Base-by-base conservation (phyloP, 2,329 filamentous ascomycete species). In the Cordyceps fumosorosea region DNA sequence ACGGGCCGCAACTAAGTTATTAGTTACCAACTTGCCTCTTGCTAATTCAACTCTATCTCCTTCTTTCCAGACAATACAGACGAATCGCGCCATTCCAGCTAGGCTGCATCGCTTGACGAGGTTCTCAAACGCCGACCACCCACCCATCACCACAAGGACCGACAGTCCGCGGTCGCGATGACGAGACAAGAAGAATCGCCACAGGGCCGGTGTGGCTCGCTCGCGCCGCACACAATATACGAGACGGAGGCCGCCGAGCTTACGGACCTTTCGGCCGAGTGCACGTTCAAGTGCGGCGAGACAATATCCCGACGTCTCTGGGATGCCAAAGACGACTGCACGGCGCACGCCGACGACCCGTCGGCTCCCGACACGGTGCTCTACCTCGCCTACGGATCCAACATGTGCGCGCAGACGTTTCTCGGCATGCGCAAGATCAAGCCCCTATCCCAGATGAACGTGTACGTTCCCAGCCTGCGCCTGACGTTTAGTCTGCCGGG, bases 301-400 rank as follows among this genome's bases (percentile, higher is more conserved):
- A 76, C 72, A 5, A 71, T 72, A 5, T 6, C 57, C 14, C 62
- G 66, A 44, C 69, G 74, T 1, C 65, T 76, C 6, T 68, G 68
- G 16, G 66, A 69, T 48, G 72, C 71, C n/a, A 64, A 70, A 26
- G 66, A 69, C 55, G 62, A 64, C 22, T 47, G 47, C 52, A 56
- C 57, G 12, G 45, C 37, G 45, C 55, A 66, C 50, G 16, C 67
- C 64, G 22, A 69, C 40, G 62, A 67, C 51, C 56, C 68, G 50
- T 64, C 71, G 50, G 55, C 67, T n/a, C 55, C 67, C 7, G 67
- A 68, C 16, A 89, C 89, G 1, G 80, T 92, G 29, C 82, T 93
- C 57, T 93, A 93, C 73, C 84, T 93, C 24, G 93, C 93, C 12
- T 98, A 97, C 72, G 95, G 93, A 67, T 96, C 92, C 58, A 98